These are phyloP conservation scores for Trichoderma orchidacearum DNA, from an alignment of 495 filamentous ascomycete species.

Conservation along the genomic window DNA sequence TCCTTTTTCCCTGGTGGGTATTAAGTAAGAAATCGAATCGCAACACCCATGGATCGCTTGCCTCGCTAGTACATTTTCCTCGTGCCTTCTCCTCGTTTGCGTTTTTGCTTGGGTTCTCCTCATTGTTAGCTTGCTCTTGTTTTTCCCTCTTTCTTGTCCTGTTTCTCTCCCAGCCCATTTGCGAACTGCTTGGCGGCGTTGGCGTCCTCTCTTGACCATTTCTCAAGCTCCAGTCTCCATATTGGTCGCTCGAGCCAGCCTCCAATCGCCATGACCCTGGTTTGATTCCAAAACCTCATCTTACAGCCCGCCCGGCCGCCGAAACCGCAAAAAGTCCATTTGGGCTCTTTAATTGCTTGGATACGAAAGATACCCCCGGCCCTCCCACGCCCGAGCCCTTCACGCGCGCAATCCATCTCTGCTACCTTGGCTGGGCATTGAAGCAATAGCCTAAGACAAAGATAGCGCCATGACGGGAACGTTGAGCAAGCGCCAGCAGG, in stretches of 20 bases:
- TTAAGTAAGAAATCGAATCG: not conserved
- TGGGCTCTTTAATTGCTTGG: not conserved
- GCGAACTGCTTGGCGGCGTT: not conserved
- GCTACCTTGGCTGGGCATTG: not conserved
- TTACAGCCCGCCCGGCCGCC: not conserved
- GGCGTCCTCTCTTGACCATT: not conserved
- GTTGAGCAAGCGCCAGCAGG: slow-evolving; percentile 85
- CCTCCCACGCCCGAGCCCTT: not conserved
- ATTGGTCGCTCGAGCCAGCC: too few species aligned
- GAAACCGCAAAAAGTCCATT: not conserved
- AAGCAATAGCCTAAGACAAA: not conserved
- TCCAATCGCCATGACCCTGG: slow-evolving; percentile 1
- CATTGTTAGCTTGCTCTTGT: not conserved
- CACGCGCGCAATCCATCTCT: not conserved
- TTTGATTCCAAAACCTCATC: not conserved
- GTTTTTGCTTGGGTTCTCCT: not conserved
- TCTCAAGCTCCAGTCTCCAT: not conserved
- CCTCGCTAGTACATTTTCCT: not conserved
- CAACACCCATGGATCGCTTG: not conserved
- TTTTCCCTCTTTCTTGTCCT: too few species aligned
- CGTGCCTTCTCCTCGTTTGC: not conserved
- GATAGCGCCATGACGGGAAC: slow-evolving; percentile 26
- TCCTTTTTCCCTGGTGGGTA: not conserved
- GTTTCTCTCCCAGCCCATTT: too few species aligned
- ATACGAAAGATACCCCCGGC: not conserved